Conservation (phyloP, 208 protist genomes). For the Leishmania aethiopica region DNA sequence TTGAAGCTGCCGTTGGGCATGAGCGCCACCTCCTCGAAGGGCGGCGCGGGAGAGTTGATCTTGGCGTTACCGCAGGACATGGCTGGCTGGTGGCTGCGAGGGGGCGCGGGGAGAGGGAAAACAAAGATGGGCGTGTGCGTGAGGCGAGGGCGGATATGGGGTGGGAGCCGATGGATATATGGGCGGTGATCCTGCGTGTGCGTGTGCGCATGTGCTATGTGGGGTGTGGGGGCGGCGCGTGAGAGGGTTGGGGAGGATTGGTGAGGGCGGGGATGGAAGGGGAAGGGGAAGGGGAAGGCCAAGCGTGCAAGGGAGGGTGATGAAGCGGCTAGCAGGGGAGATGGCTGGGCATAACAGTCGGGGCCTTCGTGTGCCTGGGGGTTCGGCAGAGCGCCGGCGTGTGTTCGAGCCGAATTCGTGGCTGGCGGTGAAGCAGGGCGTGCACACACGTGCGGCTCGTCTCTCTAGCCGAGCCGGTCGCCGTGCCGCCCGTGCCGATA, state of each 20-base stretch:
- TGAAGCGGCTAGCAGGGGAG: neutral
- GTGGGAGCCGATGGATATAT: too few species aligned
- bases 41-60: slow-evolving; percentile 87
- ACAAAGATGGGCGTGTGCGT: neutral
- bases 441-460: neutral
- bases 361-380: neutral
- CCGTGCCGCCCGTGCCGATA: neutral
- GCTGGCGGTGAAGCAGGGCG: neutral
- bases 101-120: neutral
- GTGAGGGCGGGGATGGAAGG: neutral
- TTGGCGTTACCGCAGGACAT: slow-evolving; percentile 1
- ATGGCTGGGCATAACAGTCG: neutral
- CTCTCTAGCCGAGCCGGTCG: neutral
- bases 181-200: neutral
- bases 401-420: neutral
- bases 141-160: neutral
- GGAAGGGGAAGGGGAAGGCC: neutral
- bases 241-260: neutral
- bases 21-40: slow-evolving; percentile 91
- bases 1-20: slow-evolving; percentile 95
- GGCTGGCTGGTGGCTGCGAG: neutral
- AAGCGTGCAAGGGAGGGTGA: neutral
- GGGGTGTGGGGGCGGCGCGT: neutral
- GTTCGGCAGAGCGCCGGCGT: neutral
- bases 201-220: neutral